Percentiles rank a stretch among this genome's conserved stretches.
Evolutionary conservation across 139 green algal species (phyloP).

Genomic region (Volvox africanus): DNA sequence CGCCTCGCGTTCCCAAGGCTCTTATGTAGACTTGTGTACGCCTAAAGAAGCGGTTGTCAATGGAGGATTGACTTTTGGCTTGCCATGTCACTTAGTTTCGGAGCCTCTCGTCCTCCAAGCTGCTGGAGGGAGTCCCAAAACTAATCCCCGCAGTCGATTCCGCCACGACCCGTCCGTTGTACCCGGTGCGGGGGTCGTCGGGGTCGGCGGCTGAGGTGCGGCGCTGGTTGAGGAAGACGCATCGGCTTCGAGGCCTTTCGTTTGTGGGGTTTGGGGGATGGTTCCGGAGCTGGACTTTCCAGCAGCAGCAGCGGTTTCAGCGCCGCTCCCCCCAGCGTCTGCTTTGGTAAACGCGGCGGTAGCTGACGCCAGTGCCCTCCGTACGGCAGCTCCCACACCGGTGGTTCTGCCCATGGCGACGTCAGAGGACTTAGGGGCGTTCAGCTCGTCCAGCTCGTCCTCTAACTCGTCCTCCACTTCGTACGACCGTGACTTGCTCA

Average conservation of each 20-base stretch:
- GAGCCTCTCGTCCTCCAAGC: too few species aligned
- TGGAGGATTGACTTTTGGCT: too few species aligned
- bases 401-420: neutral
- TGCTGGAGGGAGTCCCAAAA: neutral
- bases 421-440: neutral
- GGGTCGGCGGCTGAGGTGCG: neutral
- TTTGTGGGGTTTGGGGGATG: too few species aligned
- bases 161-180: neutral
- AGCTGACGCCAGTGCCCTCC: neutral
- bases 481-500: slow-evolving; percentile 25
- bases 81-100: too few species aligned
- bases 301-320: too few species aligned
- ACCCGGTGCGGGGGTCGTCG: too few species aligned
- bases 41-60: too few species aligned
- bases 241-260: too few species aligned
- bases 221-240: neutral
- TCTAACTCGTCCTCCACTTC: slow-evolving; percentile 46
- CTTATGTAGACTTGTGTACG: too few species aligned
- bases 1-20: too few species aligned
- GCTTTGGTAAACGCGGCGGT: neutral
- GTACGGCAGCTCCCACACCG: neutral
- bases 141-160: neutral
- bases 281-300: neutral
- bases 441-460: slow-evolving; percentile 41
- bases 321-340: neutral